These are phyloP conservation scores for Spatholobus suberectus DNA, from an alignment of 306 rosid genomes.

Conservation along the genomic window DNA sequence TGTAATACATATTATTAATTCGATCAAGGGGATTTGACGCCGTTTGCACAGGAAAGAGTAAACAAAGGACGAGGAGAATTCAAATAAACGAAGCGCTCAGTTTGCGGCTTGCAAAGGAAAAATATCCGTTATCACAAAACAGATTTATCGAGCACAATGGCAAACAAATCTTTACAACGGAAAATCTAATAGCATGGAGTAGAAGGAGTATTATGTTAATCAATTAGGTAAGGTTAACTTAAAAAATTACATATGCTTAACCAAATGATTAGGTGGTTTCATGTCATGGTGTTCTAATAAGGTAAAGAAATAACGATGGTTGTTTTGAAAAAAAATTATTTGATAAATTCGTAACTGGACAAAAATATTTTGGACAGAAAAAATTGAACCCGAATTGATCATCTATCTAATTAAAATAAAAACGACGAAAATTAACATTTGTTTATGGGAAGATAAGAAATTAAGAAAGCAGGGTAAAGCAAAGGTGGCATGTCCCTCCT, in stretches of 20 bases:
- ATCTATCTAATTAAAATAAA: not conserved
- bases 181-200: no score
- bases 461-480: not conserved
- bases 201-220: not conserved
- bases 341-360: not conserved
- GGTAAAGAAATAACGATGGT: no score
- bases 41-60: not conserved
- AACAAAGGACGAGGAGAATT: no score
- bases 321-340: not conserved
- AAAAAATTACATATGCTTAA: not conserved
- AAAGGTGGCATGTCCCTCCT: slow-evolving; percentile 1
- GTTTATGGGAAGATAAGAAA: not conserved
- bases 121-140: not conserved
- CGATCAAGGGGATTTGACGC: no score
- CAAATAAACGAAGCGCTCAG: no score
- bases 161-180: no score
- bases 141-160: not conserved
- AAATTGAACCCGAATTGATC: not conserved
- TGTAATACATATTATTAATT: no score
- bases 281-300: not conserved
- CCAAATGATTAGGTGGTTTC: not conserved
- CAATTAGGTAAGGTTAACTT: not conserved
- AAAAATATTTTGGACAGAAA: not conserved
- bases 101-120: no score
- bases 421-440: not conserved